Conservation (phyloP, 805 yeast species). For the Candida verbasci region DNA sequence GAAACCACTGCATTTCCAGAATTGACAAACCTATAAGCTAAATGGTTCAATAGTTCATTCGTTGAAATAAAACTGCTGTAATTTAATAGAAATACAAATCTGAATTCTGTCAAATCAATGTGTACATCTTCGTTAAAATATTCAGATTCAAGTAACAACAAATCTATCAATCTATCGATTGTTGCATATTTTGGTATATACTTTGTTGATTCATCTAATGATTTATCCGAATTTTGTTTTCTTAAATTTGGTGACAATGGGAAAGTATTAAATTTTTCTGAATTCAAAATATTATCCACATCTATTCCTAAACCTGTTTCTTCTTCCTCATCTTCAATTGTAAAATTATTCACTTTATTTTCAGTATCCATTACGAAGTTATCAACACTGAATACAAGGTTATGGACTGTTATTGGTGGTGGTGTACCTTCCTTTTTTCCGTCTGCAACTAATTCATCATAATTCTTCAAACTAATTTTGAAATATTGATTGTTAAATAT, state of each 20-base stretch:
- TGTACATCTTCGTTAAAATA: slow-evolving; percentile 42
- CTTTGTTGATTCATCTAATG: slow-evolving; percentile 5
- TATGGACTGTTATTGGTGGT: slow-evolving; percentile 14
- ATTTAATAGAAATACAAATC: slow-evolving; percentile 39
- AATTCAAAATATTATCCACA: slow-evolving; percentile 38
- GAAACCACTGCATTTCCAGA: slow-evolving; percentile 43
- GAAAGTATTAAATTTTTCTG: slow-evolving; percentile 34
- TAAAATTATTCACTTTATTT: slow-evolving; percentile 12
- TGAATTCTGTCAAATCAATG: slow-evolving; percentile 36
- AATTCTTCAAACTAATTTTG: slow-evolving; percentile 28
- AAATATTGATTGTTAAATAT: slow-evolving; percentile 32
- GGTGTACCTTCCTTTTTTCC: background rate
- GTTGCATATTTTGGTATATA: slow-evolving; percentile 50
- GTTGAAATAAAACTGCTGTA: slow-evolving; percentile 39
- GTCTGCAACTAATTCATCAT: slow-evolving; percentile 23
- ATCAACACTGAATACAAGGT: slow-evolving; percentile 30
- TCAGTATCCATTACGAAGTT: slow-evolving; percentile 30
- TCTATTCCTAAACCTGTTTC: slow-evolving; percentile 40
- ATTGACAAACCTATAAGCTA: slow-evolving; percentile 38
- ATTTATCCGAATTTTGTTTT: slow-evolving; percentile 4
- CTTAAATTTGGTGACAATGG: slow-evolving; percentile 9
- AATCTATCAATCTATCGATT: slow-evolving; percentile 71
- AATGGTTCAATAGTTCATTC: slow-evolving; percentile 32
- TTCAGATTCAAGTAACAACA: slow-evolving; percentile 67
- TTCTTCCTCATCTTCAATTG: slow-evolving; percentile 26